Evolutionary conservation across 1,284 basidiomycete species (phyloP), one percentile per base, ranked within the genome.

Genomic region (Phlebopus sp.): DNA sequence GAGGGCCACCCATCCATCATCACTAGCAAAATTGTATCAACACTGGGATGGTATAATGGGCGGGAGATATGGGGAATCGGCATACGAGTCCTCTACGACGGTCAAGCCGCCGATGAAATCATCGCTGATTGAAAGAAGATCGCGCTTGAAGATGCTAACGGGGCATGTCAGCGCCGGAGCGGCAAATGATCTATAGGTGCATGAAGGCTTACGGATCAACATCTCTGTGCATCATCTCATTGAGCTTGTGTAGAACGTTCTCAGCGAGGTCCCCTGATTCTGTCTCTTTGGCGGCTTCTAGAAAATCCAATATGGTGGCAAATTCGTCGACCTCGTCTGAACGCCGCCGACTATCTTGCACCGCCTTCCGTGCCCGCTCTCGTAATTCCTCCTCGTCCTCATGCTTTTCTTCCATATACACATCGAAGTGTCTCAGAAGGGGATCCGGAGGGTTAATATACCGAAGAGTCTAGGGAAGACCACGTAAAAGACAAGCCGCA

Each of bases 361-460:
- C 68, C n/a, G 79, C 58, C 53, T 63, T 69, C 11, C 73, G 71
- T 14, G 78, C 72, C 29, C 78, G 77, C 49, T 90, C 84, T 15
- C 83, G 79, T 65, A 92, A 75, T 46, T 93, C 89, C 60, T 89
- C 84, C 63, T 91, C 86, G 64, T 96, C 92, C 55, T 93, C 91
- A 42, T 87, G 88, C 58, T 91, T 90, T 64, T 94, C 92, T 55
- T 96, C 91, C 0, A 80, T 78, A 57, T 92, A 95, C 14, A 91
- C 77, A 53, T 88, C 81, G 5, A 94, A 71, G 58, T 95, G 92
- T 0, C 77, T 86, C 14, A 85, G 61, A 25, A 94, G 69, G 1
- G 68, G 67, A 37, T 92, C 90, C 10, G 91, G 88, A 1, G 90
- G 88, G 56, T 81, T 79, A 37, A 85, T 72, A 57, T 91, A 90